Percentiles rank a stretch among this genome's conserved stretches.
Evolutionary conservation across 2,329 filamentous ascomycete species (phyloP).

Genomic region (Furcasterigmium furcatum): DNA sequence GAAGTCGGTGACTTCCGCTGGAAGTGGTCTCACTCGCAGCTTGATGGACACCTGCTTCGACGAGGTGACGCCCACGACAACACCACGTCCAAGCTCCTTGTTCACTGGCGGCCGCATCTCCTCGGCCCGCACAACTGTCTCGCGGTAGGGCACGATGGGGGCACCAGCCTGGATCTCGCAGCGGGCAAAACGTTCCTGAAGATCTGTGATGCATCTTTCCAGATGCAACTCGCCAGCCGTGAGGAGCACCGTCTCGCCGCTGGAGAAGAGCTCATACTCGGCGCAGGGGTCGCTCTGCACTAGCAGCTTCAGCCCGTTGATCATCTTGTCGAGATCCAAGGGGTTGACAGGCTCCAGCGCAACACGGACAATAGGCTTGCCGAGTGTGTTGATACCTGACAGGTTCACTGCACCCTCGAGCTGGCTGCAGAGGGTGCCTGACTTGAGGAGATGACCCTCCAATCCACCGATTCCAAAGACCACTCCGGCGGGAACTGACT

Average conservation of each 20-base stretch:
- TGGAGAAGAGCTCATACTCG: constrained; percentile 89
- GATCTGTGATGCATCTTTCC: constrained; percentile 88
- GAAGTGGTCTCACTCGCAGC: constrained; percentile 75
- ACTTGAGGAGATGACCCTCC: constrained; percentile 92
- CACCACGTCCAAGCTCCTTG: constrained; percentile 81
- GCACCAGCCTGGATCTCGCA: constrained; percentile 94
- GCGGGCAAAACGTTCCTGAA: constrained; percentile 86
- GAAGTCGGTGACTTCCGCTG: constrained; percentile 77
- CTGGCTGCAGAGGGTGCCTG: constrained; percentile 87
- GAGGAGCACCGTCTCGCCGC: constrained; percentile 90
- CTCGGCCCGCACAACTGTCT: constrained; percentile 81
- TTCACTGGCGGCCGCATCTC: constrained; percentile 91
- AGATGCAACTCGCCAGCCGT: constrained; percentile 94
- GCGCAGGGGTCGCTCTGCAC: constrained; percentile 96
- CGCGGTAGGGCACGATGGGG: constrained; percentile 92
- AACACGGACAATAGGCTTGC: constrained; percentile 90
- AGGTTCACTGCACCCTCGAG: constrained; percentile 85
- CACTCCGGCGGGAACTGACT: constrained; percentile 85
- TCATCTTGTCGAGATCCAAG: constrained; percentile 91
- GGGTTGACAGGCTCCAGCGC: constrained; percentile 93
- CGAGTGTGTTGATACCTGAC: constrained; percentile 75
- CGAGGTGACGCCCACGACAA: constrained; percentile 69
- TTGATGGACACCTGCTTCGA: constrained; percentile 83
- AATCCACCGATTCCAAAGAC: constrained; percentile 94
- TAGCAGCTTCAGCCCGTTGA: constrained; percentile 78